These are phyloP conservation scores for Agroathelia rolfsii DNA, from an alignment of 1,284 basidiomycete genomes.

Conservation along the genomic window DNA sequence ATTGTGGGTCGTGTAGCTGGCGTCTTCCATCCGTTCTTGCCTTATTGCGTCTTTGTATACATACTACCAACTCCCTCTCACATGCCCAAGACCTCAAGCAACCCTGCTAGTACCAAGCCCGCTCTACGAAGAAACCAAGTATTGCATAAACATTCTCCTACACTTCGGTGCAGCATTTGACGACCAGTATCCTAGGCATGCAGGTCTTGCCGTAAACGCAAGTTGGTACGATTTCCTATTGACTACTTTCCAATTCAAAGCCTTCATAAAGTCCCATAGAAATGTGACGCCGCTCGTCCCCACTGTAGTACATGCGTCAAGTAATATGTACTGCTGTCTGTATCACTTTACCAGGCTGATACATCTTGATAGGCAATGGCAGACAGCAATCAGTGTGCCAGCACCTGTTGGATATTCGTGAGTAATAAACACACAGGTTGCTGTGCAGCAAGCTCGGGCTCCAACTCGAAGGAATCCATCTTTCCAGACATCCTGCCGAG, in stretches of 20 bases:
- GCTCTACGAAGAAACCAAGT: constrained; percentile 75
- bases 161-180: constrained; percentile 1
- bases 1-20: too few species aligned
- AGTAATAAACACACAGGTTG: constrained; percentile 19
- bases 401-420: constrained; percentile 72
- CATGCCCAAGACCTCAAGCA: constrained; percentile 55
- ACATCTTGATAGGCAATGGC: constrained; percentile 52
- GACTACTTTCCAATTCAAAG: constrained; percentile 7
- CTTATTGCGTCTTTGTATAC: too few species aligned
- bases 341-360: too few species aligned
- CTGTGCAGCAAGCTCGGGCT: constrained; percentile 2
- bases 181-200: constrained; percentile 44
- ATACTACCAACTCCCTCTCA: constrained; percentile 8
- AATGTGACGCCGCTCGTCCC: constrained; percentile 75
- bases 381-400: constrained; percentile 67
- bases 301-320: constrained; percentile 77
- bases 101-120: constrained; percentile 34
- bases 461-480: constrained; percentile 5
- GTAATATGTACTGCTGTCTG: too few species aligned
- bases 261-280: constrained; percentile 31
- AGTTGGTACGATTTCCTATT: constrained; percentile 44
- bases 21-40: too few species aligned
- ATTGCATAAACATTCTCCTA: constrained; percentile 2
- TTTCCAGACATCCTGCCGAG: constrained; percentile 63
- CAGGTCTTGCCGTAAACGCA: constrained; percentile 68